Conservation (phyloP, 805 yeast genomes). For the Sporopachydermia lactativora region DNA sequence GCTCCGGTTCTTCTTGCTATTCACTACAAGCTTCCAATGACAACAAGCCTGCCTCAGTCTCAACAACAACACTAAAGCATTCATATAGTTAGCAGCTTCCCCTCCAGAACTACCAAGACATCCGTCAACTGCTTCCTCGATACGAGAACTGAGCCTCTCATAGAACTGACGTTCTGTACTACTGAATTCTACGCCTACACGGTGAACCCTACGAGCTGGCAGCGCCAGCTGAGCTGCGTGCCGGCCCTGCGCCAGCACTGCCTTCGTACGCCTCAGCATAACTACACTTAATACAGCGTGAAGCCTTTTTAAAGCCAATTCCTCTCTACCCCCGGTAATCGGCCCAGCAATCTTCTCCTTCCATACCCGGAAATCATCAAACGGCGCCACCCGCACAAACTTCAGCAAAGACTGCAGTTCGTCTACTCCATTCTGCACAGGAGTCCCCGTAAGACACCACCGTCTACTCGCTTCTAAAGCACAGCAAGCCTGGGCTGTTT, state of each 20-base stretch:
- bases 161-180: slow-evolving; percentile 17
- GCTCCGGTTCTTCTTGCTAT: no score
- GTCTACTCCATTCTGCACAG: slow-evolving; percentile 40
- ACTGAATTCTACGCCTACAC: slow-evolving; percentile 14
- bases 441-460: slow-evolving; percentile 56
- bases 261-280: slow-evolving; percentile 35
- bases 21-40: slow-evolving; percentile 15
- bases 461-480: slow-evolving; percentile 28
- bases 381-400: slow-evolving; percentile 22
- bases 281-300: slow-evolving; percentile 17
- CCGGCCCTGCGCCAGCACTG: slow-evolving; percentile 16
- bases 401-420: slow-evolving; percentile 38
- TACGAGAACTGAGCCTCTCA: slow-evolving; percentile 11
- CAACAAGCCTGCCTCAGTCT: slow-evolving; percentile 25
- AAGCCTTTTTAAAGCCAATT: slow-evolving; percentile 13
- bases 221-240: slow-evolving; percentile 8
- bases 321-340: slow-evolving; percentile 11
- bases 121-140: slow-evolving; percentile 7
- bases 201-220: slow-evolving; percentile 13
- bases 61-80: slow-evolving; percentile 18
- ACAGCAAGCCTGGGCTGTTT: slow-evolving; percentile 31
- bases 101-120: slow-evolving; percentile 5
- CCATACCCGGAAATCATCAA: slow-evolving; percentile 13
- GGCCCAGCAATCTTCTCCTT: slow-evolving; percentile 15
- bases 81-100: slow-evolving; percentile 12